Percentiles rank a stretch among this genome's conserved stretches.
phyloP scores from a whole-genome alignment of 345 rosid genomes.

The Eucalyptus caleyi region DNA sequence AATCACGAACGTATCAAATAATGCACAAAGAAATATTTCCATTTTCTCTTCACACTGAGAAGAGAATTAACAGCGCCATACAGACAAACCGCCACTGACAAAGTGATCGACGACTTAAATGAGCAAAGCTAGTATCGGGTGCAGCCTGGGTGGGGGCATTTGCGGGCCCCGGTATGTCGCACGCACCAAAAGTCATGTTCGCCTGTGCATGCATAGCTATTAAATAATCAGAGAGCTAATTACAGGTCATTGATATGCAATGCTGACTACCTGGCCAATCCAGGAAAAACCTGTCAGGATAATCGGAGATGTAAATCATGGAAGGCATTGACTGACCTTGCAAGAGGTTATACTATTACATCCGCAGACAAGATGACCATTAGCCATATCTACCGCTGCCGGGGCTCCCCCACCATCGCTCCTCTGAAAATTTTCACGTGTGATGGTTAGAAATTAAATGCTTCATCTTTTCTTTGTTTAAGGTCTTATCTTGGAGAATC shows the following conservation, averaged over 20 bases:
- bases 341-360: slow-evolving; percentile 50
- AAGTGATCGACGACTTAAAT: neutral
- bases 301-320: neutral
- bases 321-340: slow-evolving; percentile 24
- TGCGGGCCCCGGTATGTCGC: slow-evolving; percentile 12
- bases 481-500: neutral
- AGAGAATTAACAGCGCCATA: neutral
- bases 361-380: slow-evolving; percentile 73
- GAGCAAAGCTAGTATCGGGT: slow-evolving; percentile 15
- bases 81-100: neutral
- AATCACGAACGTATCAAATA: neutral
- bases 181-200: slow-evolving; percentile 33
- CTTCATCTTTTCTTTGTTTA: neutral
- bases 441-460: neutral
- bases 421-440: slow-evolving; percentile 28
- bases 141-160: slow-evolving; percentile 3
- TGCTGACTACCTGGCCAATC: neutral
- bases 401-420: slow-evolving; percentile 92
- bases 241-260: neutral
- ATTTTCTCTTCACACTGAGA: neutral
- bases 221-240: neutral
- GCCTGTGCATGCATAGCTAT: slow-evolving; percentile 11
- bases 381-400: slow-evolving; percentile 50
- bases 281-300: neutral
- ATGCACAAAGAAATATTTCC: neutral